Evolutionary conservation across 768 basidiomycete genomes (phyloP), one percentile per base, ranked within the genome.

Genomic region (Mycena maculata): DNA sequence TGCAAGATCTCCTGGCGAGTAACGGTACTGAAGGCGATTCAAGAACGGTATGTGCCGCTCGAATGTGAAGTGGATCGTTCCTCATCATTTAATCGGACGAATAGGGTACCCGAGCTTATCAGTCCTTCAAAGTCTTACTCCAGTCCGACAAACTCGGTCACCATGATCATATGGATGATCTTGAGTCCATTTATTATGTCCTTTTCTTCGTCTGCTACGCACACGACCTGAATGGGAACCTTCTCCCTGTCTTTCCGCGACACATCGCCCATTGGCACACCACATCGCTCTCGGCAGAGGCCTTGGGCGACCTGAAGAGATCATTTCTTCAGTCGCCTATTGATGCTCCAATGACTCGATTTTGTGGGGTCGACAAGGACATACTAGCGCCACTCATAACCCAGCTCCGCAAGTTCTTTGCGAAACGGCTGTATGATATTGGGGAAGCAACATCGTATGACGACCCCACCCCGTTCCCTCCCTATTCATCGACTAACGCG

Each of bases 131-230:
- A 27, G 25, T 63, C 9, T 33, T 63, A 3, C 27, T 63, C 16
- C 2, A 44, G 2, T 9, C 23, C 30, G 16, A 47, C 3, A 22
- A 8, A 25, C 52, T 55, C 12, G 23, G 41, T 1, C 27, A 39
- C 18, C 62, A 63, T 41, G 62, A 63, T 25, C 52, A 45, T n/a
- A 54, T 55, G 52, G 62, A 63, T 33, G 62, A 63, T 36, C 52
- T 63, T n/a, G 62, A 63, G 38, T 54, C 53, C 33, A 48, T 63
- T 12, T 55, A 39, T n/a, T 63, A 55, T 28, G 62, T 63, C 11
- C 44, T 63, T 11, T 47, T 42, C 39, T 27, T 36, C 33, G 33
- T 55, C 16, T 55, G 53, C 44, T 63, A 55, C 15, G 44, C 53
- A 10, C 27, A 55, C 53, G 53, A 56, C 31, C 8, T 10, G 4